Percentiles rank a stretch among this genome's conserved stretches.
Conservation (phyloP, 768 basidiomycete genomes). For the Mycena galopus region DNA sequence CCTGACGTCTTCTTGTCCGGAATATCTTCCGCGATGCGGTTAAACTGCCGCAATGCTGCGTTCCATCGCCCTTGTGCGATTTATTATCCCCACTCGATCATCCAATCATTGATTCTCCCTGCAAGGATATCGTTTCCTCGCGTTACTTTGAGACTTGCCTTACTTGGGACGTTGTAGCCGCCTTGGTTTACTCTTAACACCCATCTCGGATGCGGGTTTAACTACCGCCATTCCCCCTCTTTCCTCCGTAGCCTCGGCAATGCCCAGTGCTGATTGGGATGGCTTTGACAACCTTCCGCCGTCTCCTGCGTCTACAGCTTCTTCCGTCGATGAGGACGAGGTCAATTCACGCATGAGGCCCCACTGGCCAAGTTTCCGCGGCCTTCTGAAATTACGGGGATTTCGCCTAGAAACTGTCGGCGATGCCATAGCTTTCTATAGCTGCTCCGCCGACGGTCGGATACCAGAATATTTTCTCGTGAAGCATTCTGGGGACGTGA, state of each 20-base stretch:
- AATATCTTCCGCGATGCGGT: slow-evolving; percentile 10
- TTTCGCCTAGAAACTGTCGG: slow-evolving; percentile 77
- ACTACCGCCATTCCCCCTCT: neutral
- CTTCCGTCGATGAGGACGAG: slow-evolving; percentile 68
- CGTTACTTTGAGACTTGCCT: slow-evolving; percentile 29
- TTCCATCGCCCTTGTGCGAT: neutral
- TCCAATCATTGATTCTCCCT: slow-evolving; percentile 11
- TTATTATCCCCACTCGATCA: slow-evolving; percentile 14
- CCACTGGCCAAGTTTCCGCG: slow-evolving; percentile 70
- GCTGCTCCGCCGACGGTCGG: slow-evolving; percentile 43
- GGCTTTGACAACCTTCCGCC: slow-evolving; percentile 1
- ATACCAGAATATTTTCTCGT: slow-evolving; percentile 34
- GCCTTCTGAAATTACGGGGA: slow-evolving; percentile 62
- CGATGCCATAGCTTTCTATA: slow-evolving; percentile 74
- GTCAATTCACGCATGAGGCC: slow-evolving; percentile 71
- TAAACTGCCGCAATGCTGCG: neutral
- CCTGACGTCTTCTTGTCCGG: slow-evolving; percentile 1
- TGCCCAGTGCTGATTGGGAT: slow-evolving; percentile 13
- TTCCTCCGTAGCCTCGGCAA: neutral
- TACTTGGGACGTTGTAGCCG: slow-evolving; percentile 19
- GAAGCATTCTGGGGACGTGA: slow-evolving; percentile 50
- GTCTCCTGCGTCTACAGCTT: slow-evolving; percentile 53
- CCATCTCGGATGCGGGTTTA: slow-evolving; percentile 11
- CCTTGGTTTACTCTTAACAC: slow-evolving; percentile 18
- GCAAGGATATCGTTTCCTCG: slow-evolving; percentile 19